Base-by-base conservation (phyloP, 108 stramenopile genomes). In the Skeletonema tropicum region DNA sequence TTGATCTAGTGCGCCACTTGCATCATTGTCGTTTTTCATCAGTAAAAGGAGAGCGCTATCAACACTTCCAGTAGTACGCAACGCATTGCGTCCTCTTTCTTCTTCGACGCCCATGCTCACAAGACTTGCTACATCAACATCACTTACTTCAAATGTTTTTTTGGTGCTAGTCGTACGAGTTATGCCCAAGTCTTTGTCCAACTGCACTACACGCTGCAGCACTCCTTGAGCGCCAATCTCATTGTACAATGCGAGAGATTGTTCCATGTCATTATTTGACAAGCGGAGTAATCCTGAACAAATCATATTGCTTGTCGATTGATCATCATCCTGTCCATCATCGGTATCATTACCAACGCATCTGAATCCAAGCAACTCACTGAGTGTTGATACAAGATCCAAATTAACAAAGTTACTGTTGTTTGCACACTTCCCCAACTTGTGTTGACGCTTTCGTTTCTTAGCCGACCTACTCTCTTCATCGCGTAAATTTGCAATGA, bases 21-120 rank as follows among this genome's bases (percentile, higher is more conserved):
- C 9, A 6, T 64, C 17, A 12, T 59, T 46, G 21, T 58, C 15
- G 26, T 33, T 66, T 60, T 57, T 59, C 52, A 75, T 14, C 15
- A 45, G 33, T 66, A 66, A 75, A 9, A 68, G 23, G 19, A 75
- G 32, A 15, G 74, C 66, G 19, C 25, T 11, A 17, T 75, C 74
- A 32, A 66, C 67, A 38, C 67, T 68, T 31, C 69, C 69, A 12
- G 69, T 59, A 57, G 69, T 57, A 3, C 57, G 17, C 69, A 70
- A 19, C 12, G 69, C 69, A 31, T 58, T n/a, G 26, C 69, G 57
- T 36, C 49, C 69, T 26, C 31, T 29, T 36, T 29, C 48, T 12
- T 70, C 69, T 36, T 70, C 69, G 15, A 70, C 69, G 38, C 74
- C 74, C 74, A 75, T 75, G 33, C 68, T 69, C 26, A 76, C 29